These are phyloP conservation scores for Vicia villosa DNA, from an alignment of 306 rosid genomes.

Conservation along the genomic window DNA sequence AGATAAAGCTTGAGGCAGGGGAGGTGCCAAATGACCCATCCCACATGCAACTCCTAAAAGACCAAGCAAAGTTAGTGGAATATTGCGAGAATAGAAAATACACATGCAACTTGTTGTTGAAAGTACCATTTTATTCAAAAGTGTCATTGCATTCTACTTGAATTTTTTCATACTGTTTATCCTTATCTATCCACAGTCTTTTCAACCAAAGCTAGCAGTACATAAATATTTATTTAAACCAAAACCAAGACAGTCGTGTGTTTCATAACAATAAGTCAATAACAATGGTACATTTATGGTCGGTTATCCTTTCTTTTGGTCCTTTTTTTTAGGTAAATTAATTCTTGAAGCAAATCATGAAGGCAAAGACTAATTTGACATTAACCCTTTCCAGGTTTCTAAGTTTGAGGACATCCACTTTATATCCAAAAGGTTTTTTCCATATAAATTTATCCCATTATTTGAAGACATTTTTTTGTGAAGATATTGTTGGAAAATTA, in stretches of 20 bases:
- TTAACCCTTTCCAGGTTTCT: constrained; percentile 6
- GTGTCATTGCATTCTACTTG: constrained; percentile 1
- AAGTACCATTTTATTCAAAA: constrained; percentile 27
- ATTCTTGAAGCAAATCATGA: constrained; percentile 36
- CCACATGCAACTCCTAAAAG: not conserved
- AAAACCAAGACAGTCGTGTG: constrained; percentile 27
- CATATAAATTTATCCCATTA: not conserved
- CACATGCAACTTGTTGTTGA: constrained; percentile 14
- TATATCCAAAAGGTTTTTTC: constrained; percentile 28
- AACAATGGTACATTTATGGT: not conserved
- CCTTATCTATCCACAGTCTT: constrained; percentile 41
- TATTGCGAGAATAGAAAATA: constrained; percentile 10
- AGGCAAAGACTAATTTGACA: constrained; percentile 6
- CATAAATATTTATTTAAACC: constrained; percentile 24
- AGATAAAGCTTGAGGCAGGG: not conserved
- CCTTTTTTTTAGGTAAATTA: constrained; percentile 1
- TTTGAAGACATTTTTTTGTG: not conserved
- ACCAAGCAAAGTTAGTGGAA: not conserved
- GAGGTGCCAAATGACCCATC: not conserved
- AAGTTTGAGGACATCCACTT: constrained; percentile 1
- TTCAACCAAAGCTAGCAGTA: constrained; percentile 16
- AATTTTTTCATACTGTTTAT: not conserved
- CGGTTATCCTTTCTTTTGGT: not conserved
- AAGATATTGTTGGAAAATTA: not conserved
- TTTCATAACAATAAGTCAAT: too few relatives aligned